Evolutionary conservation across 441 rosid genomes (phyloP).

Genomic region (Sinapis alba): DNA sequence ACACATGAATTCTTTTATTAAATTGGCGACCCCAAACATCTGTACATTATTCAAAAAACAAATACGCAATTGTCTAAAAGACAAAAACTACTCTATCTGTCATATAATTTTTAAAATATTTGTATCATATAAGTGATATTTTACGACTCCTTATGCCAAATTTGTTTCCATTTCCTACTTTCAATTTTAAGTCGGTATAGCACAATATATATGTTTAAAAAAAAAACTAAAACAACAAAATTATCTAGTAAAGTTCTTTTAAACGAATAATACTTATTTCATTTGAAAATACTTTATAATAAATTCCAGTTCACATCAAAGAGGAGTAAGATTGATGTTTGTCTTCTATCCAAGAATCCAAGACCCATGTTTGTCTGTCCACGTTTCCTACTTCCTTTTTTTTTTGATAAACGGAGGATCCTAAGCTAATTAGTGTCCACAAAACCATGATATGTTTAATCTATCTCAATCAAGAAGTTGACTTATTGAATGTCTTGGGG

Average conservation of each 20-base stretch:
- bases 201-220: not conserved
- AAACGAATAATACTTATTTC: not conserved
- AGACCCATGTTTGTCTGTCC: not conserved
- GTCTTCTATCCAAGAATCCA: not conserved
- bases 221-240: not conserved
- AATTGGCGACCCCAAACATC: not conserved
- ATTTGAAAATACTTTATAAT: not conserved
- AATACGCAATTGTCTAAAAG: not conserved
- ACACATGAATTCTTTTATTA: not conserved
- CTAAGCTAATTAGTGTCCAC: constrained; percentile 9
- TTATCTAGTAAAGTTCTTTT: not conserved
- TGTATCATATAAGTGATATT: not conserved
- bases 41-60: not conserved
- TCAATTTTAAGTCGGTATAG: not conserved
- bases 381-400: not conserved
- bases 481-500: constrained; percentile 24
- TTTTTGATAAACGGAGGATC: constrained; percentile 22
- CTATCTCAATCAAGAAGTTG: constrained; percentile 31
- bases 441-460: constrained; percentile 34
- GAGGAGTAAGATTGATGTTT: not conserved
- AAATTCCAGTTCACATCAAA: not conserved
- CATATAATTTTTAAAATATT: not conserved
- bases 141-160: not conserved
- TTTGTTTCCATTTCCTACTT: not conserved
- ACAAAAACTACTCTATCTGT: not conserved